phyloP scores from a whole-genome alignment of 306 rosid genomes.

The cucumber (Cucumis sativus) region DNA sequence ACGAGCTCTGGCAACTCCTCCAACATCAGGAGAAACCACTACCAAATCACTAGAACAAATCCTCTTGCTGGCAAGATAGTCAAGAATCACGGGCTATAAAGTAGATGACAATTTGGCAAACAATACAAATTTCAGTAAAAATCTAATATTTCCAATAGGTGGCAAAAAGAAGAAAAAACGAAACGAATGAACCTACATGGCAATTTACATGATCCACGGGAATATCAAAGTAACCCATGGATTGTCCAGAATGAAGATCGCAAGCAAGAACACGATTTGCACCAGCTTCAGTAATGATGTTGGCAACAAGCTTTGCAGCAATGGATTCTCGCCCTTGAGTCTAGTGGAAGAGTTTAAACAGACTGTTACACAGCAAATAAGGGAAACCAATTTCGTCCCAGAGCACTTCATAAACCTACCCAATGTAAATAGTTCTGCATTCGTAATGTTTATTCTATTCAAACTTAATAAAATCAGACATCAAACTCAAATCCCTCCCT shows the following conservation, averaged over 20 bases:
- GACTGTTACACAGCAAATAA: not conserved
- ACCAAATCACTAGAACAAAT: constrained; percentile 71
- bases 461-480: not conserved
- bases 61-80: constrained; percentile 92
- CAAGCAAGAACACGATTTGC: constrained; percentile 97
- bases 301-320: constrained; percentile 95
- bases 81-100: constrained; percentile 78
- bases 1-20: constrained; percentile 99
- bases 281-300: constrained; percentile 91
- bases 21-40: constrained; percentile 98
- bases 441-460: not conserved
- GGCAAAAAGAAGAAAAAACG: not conserved
- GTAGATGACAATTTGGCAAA: constrained; percentile 13
- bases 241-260: constrained; percentile 98
- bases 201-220: constrained; percentile 93
- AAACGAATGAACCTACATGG: constrained; percentile 36
- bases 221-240: constrained; percentile 97
- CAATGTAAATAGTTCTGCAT: not conserved
- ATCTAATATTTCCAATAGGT: not conserved
- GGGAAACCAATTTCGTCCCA: not conserved
- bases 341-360: constrained; percentile 18
- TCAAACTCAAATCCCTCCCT: not conserved
- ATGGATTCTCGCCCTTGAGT: constrained; percentile 97
- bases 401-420: not conserved
- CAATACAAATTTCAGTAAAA: constrained; percentile 16